These are phyloP conservation scores for Fusarium torulosum DNA, from an alignment of 2,329 filamentous ascomycete genomes.

Conservation along the genomic window DNA sequence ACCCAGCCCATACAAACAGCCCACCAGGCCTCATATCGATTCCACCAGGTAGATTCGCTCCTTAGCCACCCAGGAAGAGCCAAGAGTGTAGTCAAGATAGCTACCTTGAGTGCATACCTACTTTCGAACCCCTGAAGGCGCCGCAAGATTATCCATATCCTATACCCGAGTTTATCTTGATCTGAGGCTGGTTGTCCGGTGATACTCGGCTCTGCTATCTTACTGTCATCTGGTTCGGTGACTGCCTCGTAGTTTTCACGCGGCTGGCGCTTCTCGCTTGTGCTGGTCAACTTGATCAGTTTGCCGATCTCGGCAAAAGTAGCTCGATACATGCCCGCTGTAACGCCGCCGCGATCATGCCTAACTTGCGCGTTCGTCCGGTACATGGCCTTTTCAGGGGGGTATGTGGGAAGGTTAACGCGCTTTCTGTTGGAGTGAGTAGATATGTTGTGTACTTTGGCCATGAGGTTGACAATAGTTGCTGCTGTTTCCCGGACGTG, in stretches of 20 bases:
- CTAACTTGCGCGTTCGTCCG: conserved; percentile 68
- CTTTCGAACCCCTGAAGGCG: conserved; percentile 69
- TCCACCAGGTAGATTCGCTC: conserved; percentile 64
- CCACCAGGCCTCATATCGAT: conserved; percentile 69
- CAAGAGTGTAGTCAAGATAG: conserved; percentile 63
- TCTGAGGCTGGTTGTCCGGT: conserved; percentile 52
- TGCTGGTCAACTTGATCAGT: conserved; percentile 59
- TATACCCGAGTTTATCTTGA: conserved; percentile 58
- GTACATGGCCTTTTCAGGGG: conserved; percentile 65
- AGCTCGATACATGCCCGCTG: conserved; percentile 63
- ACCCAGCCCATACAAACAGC: conserved; percentile 69
- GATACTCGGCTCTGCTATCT: conserved; percentile 57
- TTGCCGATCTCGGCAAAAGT: conserved; percentile 60
- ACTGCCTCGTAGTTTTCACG: conserved; percentile 39
- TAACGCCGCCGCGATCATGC: conserved; percentile 70
- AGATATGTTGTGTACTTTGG: conserved; percentile 63
- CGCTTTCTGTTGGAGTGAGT: conserved; percentile 55
- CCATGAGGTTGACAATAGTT: conserved; percentile 60
- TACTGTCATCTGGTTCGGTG: conserved; percentile 48
- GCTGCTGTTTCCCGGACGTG: conserved; percentile 66
- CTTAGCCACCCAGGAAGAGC: conserved; percentile 67
- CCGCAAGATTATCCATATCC: conserved; percentile 63
- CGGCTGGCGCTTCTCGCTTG: conserved; percentile 51
- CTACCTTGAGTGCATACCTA: conserved; percentile 69
- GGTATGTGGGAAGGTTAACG: conserved; percentile 66